Base-by-base conservation (phyloP, 305 asterid species). In the Caryopteris hybrid region DNA sequence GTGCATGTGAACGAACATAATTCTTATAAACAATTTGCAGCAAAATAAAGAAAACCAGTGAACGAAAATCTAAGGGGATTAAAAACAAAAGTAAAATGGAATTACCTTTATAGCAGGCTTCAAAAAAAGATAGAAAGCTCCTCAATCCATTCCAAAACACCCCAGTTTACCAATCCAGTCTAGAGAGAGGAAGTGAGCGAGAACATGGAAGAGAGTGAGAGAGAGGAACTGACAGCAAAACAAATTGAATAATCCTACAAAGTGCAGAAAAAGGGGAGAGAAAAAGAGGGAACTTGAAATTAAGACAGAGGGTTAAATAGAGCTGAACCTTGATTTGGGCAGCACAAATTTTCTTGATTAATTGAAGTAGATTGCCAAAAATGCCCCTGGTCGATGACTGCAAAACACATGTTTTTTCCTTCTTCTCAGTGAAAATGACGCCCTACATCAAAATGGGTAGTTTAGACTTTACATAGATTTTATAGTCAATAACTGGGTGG, bases 251-350 rank as follows among this genome's bases (percentile, higher is more conserved):
- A 46, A 25, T 54, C 59, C 23, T 22, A 36, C 61, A 66, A 27
- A 46, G 18, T 61, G 56, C 23, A 66, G 36, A 14, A 39, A 11
- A n/a, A 31, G 59, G 36, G 33, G 42, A 43, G 5, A 22, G 31
- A 41, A 67, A 51, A 64, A 45, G 51, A 39, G 39, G 53, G 41
- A 25, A 0, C 5, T 48, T 64, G 7, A 0, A 66, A 61, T 50
- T 21, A 53, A 31, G 64, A 31, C 22, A 48, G 38, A 4, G 76
- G 9, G 20, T 69, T 82, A 75, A 83, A 75, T 79, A 79, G 74
- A 48, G 51, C n/a, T 52, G 14, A 58, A 55, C 23, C 33, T 10
- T 27, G 64, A 70, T 27, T 61, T 13, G 36, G 42, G 57, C 64
- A 46, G 34, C 61, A 46, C 61, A 39, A 12, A n/a, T 53, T 2